phyloP scores from a whole-genome alignment of 768 basidiomycete genomes.

The Lactarius psammicola region DNA sequence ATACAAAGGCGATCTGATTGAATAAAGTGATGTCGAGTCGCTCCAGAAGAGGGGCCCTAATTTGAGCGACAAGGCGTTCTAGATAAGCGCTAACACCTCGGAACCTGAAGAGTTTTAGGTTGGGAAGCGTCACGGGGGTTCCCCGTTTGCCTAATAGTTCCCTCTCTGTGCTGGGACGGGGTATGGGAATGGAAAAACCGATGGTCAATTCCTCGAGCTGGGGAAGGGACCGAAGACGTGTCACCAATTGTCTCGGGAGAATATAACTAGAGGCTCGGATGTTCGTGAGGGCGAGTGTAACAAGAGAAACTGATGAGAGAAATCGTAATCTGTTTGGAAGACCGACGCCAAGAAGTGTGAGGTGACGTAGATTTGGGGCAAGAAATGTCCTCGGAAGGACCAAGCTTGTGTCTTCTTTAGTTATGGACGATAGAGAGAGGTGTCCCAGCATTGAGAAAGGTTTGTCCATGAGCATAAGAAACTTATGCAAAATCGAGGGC shows the following conservation, averaged over 20 bases:
- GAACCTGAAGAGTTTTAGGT: not conserved
- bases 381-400: too few relatives aligned
- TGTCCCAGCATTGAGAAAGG: too few relatives aligned
- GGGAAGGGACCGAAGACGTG: not conserved
- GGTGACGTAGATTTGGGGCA: not conserved
- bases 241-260: not conserved
- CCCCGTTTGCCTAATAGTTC: not conserved
- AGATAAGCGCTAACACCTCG: not conserved
- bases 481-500: too few relatives aligned
- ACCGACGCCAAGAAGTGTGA: not conserved
- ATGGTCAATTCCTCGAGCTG: conserved; percentile 1
- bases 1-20: not conserved
- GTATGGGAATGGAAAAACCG: not conserved
- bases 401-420: too few relatives aligned
- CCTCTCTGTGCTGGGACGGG: not conserved
- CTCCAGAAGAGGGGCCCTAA: not conserved
- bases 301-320: not conserved
- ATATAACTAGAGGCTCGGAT: not conserved
- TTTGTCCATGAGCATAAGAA: too few relatives aligned
- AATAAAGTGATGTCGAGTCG: not conserved
- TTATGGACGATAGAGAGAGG: too few relatives aligned
- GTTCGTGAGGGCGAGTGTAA: not conserved
- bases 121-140: not conserved
- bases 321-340: not conserved
- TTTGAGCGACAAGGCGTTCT: not conserved